Evolutionary conservation across 2,329 filamentous ascomycete species (phyloP).

Genomic region (Alternaria brassicae): DNA sequence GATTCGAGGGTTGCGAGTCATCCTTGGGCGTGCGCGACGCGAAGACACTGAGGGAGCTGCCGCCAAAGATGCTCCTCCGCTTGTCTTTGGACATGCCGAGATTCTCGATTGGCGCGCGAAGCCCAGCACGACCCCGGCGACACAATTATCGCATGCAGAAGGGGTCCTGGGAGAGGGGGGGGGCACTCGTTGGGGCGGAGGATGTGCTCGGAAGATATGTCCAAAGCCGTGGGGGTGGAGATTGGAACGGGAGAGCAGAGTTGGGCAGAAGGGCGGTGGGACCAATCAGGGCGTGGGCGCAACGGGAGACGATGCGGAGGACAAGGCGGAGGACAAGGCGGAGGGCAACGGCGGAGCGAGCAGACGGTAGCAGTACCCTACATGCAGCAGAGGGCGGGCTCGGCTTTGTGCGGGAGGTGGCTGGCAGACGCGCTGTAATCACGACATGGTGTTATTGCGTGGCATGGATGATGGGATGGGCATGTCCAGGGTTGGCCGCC

Average conservation of each 20-base stretch:
- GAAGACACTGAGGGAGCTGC: conserved; percentile 43
- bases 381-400: conserved; percentile 8
- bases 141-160: conserved; percentile 31
- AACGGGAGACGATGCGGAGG: conserved; percentile 14
- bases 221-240: background rate
- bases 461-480: conserved; percentile 9
- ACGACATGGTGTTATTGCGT: conserved; percentile 18
- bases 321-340: conserved; percentile 12
- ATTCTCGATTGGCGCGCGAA: conserved; percentile 32
- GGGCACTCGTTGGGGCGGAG: conserved; percentile 14
- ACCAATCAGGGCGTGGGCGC: conserved; percentile 20
- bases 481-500: background rate
- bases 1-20: conserved; percentile 45
- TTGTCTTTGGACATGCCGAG: conserved; percentile 48
- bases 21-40: conserved; percentile 38
- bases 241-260: conserved; percentile 6
- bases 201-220: background rate
- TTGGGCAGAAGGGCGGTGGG: background rate
- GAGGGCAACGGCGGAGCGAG: conserved; percentile 5
- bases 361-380: background rate
- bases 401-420: conserved; percentile 10
- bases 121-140: conserved; percentile 41
- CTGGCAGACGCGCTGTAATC: conserved; percentile 11
- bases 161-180: conserved; percentile 15
- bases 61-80: conserved; percentile 49